Percentiles rank a stretch among this genome's conserved stretches.
These are phyloP conservation scores for Aspergillus sp. DNA, from an alignment of 2,329 filamentous ascomycete genomes.

Conservation along the genomic window DNA sequence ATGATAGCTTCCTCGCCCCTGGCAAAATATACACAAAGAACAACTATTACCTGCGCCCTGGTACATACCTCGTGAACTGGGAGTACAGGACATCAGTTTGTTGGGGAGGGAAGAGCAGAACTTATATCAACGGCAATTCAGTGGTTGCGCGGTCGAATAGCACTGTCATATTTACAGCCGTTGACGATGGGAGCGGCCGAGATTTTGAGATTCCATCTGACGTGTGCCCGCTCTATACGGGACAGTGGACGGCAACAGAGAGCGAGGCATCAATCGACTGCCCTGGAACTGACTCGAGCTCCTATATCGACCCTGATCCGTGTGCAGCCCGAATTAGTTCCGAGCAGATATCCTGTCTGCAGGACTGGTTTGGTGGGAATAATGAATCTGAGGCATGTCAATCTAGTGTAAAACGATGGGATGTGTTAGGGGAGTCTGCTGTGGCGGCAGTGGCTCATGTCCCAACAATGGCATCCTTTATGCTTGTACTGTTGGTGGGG, in stretches of 20 bases:
- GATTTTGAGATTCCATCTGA: not conserved
- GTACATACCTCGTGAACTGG: not conserved
- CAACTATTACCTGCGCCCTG: not conserved
- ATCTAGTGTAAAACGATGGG: not conserved
- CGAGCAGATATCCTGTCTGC: constrained; percentile 1
- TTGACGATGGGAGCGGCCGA: not conserved
- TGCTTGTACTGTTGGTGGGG: not conserved
- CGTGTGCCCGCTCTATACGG: not conserved
- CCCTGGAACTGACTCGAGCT: not conserved
- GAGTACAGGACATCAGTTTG: not conserved
- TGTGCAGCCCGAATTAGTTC: not conserved
- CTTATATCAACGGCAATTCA: not conserved
- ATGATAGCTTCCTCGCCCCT: not conserved
- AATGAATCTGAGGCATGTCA: constrained; percentile 4
- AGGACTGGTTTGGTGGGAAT: not conserved
- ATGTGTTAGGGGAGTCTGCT: not conserved
- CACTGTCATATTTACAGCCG: not conserved
- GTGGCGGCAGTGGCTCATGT: not conserved
- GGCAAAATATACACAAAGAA: not conserved
- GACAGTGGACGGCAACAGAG: not conserved
- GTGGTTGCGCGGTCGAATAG: not conserved
- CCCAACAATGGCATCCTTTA: not conserved
- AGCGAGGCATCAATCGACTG: not conserved
- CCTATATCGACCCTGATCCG: not conserved
- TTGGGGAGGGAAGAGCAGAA: not conserved